Base-by-base conservation (phyloP, 805 yeast species). In the Cephaloascus albidus region DNA sequence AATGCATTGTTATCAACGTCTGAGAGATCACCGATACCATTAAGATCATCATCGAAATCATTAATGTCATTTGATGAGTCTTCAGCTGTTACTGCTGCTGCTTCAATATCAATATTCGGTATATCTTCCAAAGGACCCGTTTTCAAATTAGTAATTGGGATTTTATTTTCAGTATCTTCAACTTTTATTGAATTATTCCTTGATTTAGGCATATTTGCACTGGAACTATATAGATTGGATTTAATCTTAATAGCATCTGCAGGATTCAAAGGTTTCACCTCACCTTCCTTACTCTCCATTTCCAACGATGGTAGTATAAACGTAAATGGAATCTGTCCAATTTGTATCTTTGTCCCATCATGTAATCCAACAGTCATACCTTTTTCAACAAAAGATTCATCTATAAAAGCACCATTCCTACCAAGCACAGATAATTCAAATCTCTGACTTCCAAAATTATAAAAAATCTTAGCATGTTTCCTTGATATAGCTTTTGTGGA, bases 351-450 rank as follows among this genome's bases (percentile, higher is more conserved):
- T 1, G 89, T 78, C 33, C 82, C 85, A 59, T 90, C 86, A 18
- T 68, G 69, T 36, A 93, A 64, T 2, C 96, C 96, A 6, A 93
- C 88, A 0, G 98, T 93, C 30, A 85, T 79, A 6, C 96, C 97
- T 44, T 84, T 77, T 54, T 87, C 96, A 4, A 93, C 82, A 57
- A 90, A 93, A 28, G 68, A 69, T 47, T 88, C 96, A 58, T 90
- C 93, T 3, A 93, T 95, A 67, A 93, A 93, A 2, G 97, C 97
- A 31, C 98, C 98, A 57, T 93, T 93, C 49, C 96, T 74, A 16
- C 98, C 98, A 49, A 89, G 68, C 2, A 93, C 88, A 6, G 94
- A 81, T 35, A 93, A 64, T 59, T 93, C 98, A 54, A 93, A 93
- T 46, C 95, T 64, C 55, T 90, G 97, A 3, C 94, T 88, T 3